Evolutionary conservation across 352 stramenopile species (phyloP), one percentile per base, ranked within the genome.

Genomic region (Phytophthora lateralis): DNA sequence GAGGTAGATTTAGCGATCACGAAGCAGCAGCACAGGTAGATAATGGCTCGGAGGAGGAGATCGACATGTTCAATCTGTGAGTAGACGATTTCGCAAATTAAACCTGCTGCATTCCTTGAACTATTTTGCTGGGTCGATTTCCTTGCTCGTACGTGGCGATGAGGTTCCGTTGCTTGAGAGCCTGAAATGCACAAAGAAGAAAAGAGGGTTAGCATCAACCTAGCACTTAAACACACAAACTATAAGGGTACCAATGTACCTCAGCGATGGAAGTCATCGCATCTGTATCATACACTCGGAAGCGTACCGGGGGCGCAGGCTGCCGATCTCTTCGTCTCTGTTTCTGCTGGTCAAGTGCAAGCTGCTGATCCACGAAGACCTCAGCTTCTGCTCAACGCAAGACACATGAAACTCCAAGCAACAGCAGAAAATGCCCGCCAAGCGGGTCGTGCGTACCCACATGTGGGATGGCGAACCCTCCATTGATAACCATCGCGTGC

Each of bases 1-100:
- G 24, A 10, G 63, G 45, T 9, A 53, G 12, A n/a, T 1, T 6
- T 38, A 38, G 11, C 4, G 32, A 17, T n/a, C 10, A 70, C 10
- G 53, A 55, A 4, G 48, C 66, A 9, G 42, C 55, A 8, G 42
- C 55, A 5, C 50, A 66, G 0, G 50, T 48, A 2, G 56, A 63
- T 1, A 64, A 47, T 39, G 47, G 32, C 14, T 32, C 29, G 14
- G 53, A 63, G 15, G 60, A 82, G 1, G 76, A 88, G 55, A 82
- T 88, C 37, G 78, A 88, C 47, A 82, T 88, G 76, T 85, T 84
- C 27, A 82, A 71, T 41, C 42, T 83, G 26, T 85, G 35, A 65
- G 37, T 6, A 44, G 42, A 18, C 7, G 42, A 39, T 21, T 46
- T 50, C 41, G n/a, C 38, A 10, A 24, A n/a, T n/a, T 44, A 0